Base-by-base conservation (phyloP, 2,329 filamentous ascomycete species). In the Aureobasidium leucospermi region DNA sequence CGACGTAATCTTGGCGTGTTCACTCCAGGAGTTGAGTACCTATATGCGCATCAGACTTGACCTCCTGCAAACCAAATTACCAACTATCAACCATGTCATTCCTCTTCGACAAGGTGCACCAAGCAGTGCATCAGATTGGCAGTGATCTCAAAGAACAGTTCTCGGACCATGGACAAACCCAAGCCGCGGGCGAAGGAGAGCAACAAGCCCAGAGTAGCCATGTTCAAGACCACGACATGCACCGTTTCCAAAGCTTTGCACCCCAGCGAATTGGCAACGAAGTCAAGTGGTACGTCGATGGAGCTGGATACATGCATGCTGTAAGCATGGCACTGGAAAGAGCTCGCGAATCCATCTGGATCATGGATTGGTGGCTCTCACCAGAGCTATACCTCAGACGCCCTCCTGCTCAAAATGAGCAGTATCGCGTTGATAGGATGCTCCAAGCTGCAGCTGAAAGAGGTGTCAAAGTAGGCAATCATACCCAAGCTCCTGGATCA, bases 271-370 rank as follows among this genome's bases (percentile, higher is more conserved):
- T 82, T 34, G 87, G 87, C 60, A 86, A 90, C 68, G 78, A 85
- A 63, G 85, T 83, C 63, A 95, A 96, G 78, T 96, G 90, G 89
- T 92, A 88, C 73, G 88, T 94, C 88, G 89, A 94, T 69, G 90
- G 87, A 6, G 89, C 87, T 69, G 84, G 85, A 8, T 94, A 95
- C 71, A 91, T 96, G 76, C 91, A 85, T 80, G 90, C 91, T 13
- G 88, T 96, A 1, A 90, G 86, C 31, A 78, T 86, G 63, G 90
- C 91, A 1, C 75, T 96, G 53, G 87, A 94, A 74, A 85, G 83
- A 67, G 90, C 90, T 2, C 80, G 78, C 64, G 84, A 93, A 66
- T 88, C 82, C 43, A 87, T 96, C 66, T 92, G 88, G 81, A 95
- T 96, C 64, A 76, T 96, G 45, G 89, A 93, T 70, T 94, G 88